Evolutionary conservation across 306 rosid species (phyloP).

Genomic region (Cicer cuneatum): DNA sequence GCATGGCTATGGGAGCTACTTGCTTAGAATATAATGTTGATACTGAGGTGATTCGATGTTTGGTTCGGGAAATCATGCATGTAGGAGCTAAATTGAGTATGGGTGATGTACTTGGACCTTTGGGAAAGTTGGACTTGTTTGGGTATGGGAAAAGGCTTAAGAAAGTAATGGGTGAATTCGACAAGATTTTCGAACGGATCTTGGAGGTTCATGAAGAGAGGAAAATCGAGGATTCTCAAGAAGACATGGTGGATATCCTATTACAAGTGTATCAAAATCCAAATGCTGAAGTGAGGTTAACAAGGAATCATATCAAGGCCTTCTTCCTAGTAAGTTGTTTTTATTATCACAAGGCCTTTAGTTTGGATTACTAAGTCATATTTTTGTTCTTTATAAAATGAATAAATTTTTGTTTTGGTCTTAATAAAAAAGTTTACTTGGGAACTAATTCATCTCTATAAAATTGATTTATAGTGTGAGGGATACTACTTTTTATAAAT

Average conservation of each 20-base stretch:
- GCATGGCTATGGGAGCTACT: constrained; percentile 64
- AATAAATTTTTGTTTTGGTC: no score
- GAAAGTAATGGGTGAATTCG: constrained; percentile 48
- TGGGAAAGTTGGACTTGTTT: constrained; percentile 63
- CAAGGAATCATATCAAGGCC: constrained; percentile 63
- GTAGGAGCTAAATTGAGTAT: constrained; percentile 61
- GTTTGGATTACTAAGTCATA: no score
- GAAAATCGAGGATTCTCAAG: neutral
- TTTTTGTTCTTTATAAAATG: no score
- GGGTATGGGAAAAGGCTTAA: constrained; percentile 57
- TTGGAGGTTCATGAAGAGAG: constrained; percentile 60
- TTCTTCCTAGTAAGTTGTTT: constrained; percentile 63
- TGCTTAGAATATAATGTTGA: constrained; percentile 48
- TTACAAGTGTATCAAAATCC: constrained; percentile 55
- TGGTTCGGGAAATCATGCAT: constrained; percentile 50
- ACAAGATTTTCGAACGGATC: constrained; percentile 57
- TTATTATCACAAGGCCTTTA: no score
- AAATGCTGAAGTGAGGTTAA: constrained; percentile 56
- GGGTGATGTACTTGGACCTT: constrained; percentile 70
- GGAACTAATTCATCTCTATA: no score
- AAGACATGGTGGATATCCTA: constrained; percentile 65
- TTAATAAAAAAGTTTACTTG: no score
- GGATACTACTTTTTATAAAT: no score
- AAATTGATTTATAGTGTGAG: no score
- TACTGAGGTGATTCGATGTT: constrained; percentile 46